Evolutionary conservation across 306 rosid species (phyloP).

Genomic region (Rosa rugosa): DNA sequence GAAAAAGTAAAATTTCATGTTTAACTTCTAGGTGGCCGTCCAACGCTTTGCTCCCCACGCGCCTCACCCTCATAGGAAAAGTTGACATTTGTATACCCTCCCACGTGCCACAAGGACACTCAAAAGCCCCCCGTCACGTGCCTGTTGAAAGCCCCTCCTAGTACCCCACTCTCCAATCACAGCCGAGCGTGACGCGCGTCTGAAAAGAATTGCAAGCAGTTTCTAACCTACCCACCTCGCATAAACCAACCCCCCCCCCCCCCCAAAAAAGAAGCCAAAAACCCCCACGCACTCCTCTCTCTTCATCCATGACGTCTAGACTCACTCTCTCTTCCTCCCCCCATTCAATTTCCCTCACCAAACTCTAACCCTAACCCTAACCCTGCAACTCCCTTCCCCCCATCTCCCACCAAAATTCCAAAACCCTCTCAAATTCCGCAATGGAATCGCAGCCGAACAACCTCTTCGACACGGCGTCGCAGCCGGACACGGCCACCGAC

Average conservation of each 20-base stretch:
- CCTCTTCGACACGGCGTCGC: conserved; percentile 91
- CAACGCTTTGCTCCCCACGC: neutral
- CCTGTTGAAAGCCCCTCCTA: neutral
- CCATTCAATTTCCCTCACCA: conserved; percentile 28
- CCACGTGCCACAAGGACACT: neutral
- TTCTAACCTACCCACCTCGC: neutral
- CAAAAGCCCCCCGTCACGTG: neutral
- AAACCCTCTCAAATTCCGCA: neutral
- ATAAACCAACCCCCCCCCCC: too few relatives aligned
- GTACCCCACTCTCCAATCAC: neutral
- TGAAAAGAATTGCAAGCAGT: neutral
- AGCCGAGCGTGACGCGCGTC: conserved; percentile 5
- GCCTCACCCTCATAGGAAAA: neutral
- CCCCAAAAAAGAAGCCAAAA: neutral
- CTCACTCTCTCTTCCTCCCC: conserved; percentile 23
- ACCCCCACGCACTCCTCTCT: neutral
- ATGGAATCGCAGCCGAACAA: conserved; percentile 92
- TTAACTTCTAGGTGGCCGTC: neutral
- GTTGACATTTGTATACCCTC: neutral
- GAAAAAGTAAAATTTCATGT: too few relatives aligned
- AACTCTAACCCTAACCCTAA: conserved; percentile 68
- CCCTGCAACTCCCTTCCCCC: neutral
- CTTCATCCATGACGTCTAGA: neutral
- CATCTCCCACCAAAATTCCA: neutral
- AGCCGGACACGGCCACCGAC: conserved; percentile 91